Evolutionary conservation across 148 eudicot species (phyloP).

Genomic region (Rhododendron simsii): DNA sequence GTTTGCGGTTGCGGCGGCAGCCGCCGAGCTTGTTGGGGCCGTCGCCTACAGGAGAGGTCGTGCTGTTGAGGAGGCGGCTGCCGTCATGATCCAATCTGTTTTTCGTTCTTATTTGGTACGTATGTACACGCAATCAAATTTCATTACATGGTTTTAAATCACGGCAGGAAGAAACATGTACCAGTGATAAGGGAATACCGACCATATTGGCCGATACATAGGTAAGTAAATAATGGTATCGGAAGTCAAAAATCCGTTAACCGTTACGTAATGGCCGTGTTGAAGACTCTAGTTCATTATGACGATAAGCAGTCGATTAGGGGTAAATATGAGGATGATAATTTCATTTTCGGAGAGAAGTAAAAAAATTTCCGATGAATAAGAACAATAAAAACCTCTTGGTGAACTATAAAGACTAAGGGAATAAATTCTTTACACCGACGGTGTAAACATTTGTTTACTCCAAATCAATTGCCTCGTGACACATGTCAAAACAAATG

Average conservation of each 20-base stretch:
- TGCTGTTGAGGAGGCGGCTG: conserved; percentile 50
- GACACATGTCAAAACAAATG: too few relatives aligned
- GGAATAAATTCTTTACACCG: too few relatives aligned
- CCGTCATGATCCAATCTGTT: conserved; percentile 65
- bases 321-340: not conserved
- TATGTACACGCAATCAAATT: not conserved
- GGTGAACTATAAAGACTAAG: too few relatives aligned
- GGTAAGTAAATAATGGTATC: not conserved
- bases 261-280: not conserved
- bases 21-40: not conserved
- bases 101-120: conserved; percentile 72
- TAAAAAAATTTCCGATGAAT: too few relatives aligned
- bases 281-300: too few relatives aligned
- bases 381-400: too few relatives aligned
- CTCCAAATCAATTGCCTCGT: too few relatives aligned
- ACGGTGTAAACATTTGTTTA: too few relatives aligned
- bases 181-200: not conserved
- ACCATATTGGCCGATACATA: not conserved
- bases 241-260: not conserved
- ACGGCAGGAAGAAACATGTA: not conserved
- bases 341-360: not conserved
- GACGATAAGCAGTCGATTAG: not conserved
- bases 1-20: not conserved
- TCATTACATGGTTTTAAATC: not conserved
- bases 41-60: conserved; percentile 12